Percentiles rank a stretch among this genome's conserved stretches.
Conservation (phyloP, 495 filamentous ascomycete genomes). For the Penicillium macrosclerotiorum region DNA sequence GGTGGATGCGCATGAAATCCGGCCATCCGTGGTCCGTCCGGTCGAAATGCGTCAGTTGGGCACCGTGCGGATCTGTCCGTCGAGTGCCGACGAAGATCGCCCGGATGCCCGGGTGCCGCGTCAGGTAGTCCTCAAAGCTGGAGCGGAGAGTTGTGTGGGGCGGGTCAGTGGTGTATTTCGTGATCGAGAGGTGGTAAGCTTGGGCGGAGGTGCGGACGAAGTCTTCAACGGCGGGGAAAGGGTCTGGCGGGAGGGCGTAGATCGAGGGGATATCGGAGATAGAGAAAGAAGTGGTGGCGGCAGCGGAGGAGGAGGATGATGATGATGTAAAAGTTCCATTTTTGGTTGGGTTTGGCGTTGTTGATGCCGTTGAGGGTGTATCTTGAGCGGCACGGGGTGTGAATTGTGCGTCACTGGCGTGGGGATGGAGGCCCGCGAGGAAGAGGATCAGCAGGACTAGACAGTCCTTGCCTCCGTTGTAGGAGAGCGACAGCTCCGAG, state of each 20-base stretch:
- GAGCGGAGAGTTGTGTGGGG: constrained; percentile 48
- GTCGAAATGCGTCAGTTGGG: constrained; percentile 73
- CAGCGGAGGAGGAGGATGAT: neutral
- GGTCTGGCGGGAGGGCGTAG: constrained; percentile 77
- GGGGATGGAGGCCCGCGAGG: constrained; percentile 61
- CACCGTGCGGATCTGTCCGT: constrained; percentile 89
- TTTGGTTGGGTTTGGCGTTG: neutral
- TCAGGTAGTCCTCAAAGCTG: constrained; percentile 76
- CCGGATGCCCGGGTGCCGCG: constrained; percentile 56
- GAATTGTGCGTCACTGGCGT: constrained; percentile 7
- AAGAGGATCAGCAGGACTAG: constrained; percentile 89
- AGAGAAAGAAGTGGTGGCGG: neutral
- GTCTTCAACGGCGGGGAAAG: constrained; percentile 79
- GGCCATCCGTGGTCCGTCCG: constrained; percentile 90
- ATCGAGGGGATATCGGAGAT: constrained; percentile 65
- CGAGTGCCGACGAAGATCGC: constrained; percentile 93
- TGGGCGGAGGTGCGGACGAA: constrained; percentile 67
- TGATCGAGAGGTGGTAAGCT: constrained; percentile 73
- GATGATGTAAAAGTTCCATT: neutral
- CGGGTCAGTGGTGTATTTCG: constrained; percentile 65
- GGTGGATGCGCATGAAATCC: constrained; percentile 86
- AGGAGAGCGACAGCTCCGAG: constrained; percentile 81
- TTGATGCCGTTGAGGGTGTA: no score
- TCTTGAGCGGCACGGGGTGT: no score
- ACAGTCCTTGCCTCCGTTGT: constrained; percentile 98